Base-by-base conservation (phyloP, 2,329 filamentous ascomycete species). In the Harringtonia lauricola region DNA sequence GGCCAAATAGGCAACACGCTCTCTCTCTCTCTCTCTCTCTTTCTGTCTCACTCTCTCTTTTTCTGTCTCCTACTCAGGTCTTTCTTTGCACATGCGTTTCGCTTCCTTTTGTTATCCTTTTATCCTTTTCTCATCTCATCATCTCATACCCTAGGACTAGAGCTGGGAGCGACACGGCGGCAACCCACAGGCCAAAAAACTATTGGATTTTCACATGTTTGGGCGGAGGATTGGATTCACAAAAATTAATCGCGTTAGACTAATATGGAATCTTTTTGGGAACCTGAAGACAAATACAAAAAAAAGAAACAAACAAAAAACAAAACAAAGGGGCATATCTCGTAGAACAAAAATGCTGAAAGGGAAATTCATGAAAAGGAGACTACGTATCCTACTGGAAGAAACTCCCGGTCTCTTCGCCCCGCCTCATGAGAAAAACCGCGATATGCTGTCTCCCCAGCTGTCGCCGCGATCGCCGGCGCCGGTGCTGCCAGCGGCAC, bases 371-470 rank as follows among this genome's bases (percentile, higher is more conserved):
- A n/a, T n/a, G n/a, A n/a, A n/a, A n/a, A n/a, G n/a, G n/a, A n/a
- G n/a, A n/a, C n/a, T n/a, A 26, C 24, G 24, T 26, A 7, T 26
- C 24, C 24, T 26, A 38, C n/a, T 17, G 21, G n/a, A 33, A 38
- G n/a, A 26, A 17, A 8, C 8, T 9, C 8, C 22, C 13, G 14
- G 8, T 15, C 30, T 15, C 8, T 31, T 8, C 13, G 6, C 30
- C 30, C 5, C 5, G 7, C 3, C 31, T 41, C 22, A 49, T 1
- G 45, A 49, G 21, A 49, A 49, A 18, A 47, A 39, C 46, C 42
- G 37, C 24, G 30, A 44, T 14, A 9, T 26, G 24, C 36, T 24
- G 15, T 19, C 35, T 12, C 33, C 33, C 33, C 43, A 41, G 19
- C 43, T 26, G 33, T 10, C 12, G 38, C 2, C 4, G 28, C 24